A percentile compares a stretch with the other conserved stretches of the same genome.
Conservation (phyloP, 305 asterid genomes). For the Solanum chacoense region DNA sequence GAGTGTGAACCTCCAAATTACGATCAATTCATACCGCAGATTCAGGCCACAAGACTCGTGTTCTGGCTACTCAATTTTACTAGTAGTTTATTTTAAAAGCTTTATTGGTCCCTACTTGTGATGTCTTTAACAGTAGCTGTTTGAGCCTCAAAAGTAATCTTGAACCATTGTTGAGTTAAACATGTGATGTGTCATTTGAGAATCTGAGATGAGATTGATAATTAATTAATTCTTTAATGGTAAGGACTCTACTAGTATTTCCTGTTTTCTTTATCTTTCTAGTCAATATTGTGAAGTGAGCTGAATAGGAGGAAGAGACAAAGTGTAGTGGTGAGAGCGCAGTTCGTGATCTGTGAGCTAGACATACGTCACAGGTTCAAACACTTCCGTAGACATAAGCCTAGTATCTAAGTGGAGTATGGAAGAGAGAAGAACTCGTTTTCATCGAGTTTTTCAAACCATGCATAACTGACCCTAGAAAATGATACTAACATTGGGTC, state of each 20-base stretch:
- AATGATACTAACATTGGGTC: background rate
- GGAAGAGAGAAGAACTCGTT: background rate
- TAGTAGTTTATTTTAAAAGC: background rate
- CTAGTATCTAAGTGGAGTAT: background rate
- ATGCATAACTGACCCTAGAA: background rate
- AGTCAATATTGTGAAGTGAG: background rate
- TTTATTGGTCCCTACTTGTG: background rate
- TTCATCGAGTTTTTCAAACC: background rate
- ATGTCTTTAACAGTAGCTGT: background rate
- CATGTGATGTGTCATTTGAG: background rate
- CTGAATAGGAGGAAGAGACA: background rate
- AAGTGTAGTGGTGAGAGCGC: background rate
- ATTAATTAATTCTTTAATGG: background rate
- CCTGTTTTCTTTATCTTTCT: background rate
- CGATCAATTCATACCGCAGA: background rate
- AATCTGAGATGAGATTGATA: background rate
- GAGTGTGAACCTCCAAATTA: background rate
- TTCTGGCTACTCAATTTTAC: background rate
- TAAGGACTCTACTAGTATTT: background rate
- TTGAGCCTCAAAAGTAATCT: background rate
- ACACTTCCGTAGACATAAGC: background rate
- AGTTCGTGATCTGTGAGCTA: background rate
- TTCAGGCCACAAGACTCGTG: background rate
- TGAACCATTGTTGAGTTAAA: background rate
- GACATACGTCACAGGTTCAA: background rate